phyloP scores from a whole-genome alignment of 176 grass and related monocot species.

The barley (Hordeum vulgare) region DNA sequence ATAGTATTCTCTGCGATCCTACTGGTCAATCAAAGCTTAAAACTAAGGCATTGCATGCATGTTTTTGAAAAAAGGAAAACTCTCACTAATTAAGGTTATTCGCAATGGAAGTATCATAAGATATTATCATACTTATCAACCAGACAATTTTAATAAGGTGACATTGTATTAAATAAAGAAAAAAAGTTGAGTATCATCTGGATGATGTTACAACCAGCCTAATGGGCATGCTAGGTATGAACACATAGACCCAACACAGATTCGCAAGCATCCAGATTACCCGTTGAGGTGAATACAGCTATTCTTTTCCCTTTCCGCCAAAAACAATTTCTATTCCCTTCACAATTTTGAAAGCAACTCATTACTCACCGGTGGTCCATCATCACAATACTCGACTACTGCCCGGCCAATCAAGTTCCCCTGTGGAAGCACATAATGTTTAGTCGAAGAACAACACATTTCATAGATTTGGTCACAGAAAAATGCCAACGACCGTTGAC shows the following conservation, averaged over 20 bases:
- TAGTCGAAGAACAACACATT: neutral
- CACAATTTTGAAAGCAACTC: slow-evolving; percentile 24
- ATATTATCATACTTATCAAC: no score
- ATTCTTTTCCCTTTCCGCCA: no score
- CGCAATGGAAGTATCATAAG: no score
- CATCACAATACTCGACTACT: slow-evolving; percentile 78
- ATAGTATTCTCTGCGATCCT: neutral
- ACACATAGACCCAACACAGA: neutral
- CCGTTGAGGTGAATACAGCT: neutral
- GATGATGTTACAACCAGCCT: no score
- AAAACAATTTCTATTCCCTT: no score
- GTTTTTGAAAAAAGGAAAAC: neutral
- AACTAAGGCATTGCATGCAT: neutral
- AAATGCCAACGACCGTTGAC: no score
- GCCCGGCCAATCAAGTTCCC: slow-evolving; percentile 92
- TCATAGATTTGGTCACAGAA: no score
- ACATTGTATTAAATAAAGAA: no score
- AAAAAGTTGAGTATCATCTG: no score
- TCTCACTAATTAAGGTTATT: no score
- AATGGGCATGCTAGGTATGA: no score
- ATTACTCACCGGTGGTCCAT: slow-evolving; percentile 49
- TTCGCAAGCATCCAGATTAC: neutral
- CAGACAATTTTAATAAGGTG: no score
- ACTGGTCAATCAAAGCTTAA: neutral
- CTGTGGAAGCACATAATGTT: slow-evolving; percentile 30